Conservation (phyloP, 305 asterid genomes). For the Fraxinus sp. region DNA sequence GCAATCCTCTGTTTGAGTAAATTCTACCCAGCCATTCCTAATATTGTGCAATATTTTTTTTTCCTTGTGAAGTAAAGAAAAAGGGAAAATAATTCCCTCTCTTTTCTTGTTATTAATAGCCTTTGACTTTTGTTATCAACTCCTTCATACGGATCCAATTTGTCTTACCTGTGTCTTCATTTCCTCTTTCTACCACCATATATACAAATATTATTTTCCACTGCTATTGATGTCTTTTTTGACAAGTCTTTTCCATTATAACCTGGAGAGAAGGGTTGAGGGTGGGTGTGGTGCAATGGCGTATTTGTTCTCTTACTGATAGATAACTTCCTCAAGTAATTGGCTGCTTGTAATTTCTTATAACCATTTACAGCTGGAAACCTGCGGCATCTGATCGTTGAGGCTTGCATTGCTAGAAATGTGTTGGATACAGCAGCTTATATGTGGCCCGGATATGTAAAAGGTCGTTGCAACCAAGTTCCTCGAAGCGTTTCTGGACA, state of each 20-base stretch:
- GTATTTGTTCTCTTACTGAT: slow-evolving; percentile 4
- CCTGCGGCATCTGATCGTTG: slow-evolving; percentile 85
- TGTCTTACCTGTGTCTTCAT: neutral
- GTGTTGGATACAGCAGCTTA: slow-evolving; percentile 88
- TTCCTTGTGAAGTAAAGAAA: slow-evolving; percentile 19
- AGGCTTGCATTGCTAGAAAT: slow-evolving; percentile 95
- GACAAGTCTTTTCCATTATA: neutral
- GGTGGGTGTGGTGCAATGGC: neutral
- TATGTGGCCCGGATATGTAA: slow-evolving; percentile 95
- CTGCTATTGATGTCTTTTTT: neutral
- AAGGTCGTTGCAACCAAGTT: slow-evolving; percentile 72
- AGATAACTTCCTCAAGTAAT: slow-evolving; percentile 10
- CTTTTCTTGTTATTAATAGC: slow-evolving; percentile 13
- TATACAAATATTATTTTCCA: neutral
- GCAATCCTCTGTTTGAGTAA: slow-evolving; percentile 16
- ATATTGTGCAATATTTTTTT: slow-evolving; percentile 1
- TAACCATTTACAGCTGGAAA: slow-evolving; percentile 76
- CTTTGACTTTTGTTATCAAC: slow-evolving; percentile 8
- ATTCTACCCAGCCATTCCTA: slow-evolving; percentile 11
- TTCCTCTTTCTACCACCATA: slow-evolving; percentile 11
- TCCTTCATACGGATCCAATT: neutral
- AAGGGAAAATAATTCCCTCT: neutral
- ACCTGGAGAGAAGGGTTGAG: neutral
- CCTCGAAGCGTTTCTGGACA: slow-evolving; percentile 77
- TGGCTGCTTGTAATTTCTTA: slow-evolving; percentile 21